phyloP scores from a whole-genome alignment of 176 grass and related monocot genomes.

The Oryza meridionalis region DNA sequence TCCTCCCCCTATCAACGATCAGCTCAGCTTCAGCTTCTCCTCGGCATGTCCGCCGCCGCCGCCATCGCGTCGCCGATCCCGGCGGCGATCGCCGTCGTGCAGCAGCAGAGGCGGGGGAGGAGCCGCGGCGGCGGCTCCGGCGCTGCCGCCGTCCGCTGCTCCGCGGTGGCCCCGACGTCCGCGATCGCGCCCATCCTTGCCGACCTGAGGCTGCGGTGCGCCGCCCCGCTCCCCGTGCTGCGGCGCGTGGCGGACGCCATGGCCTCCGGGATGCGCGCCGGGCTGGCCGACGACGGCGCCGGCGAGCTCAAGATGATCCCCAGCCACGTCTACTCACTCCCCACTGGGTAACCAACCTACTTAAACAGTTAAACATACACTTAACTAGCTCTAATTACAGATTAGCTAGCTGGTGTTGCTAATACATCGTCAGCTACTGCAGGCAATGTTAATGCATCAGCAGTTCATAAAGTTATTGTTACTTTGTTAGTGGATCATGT shows the following conservation, averaged over 20 bases:
- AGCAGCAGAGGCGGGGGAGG: no score
- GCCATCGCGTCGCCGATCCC: no score
- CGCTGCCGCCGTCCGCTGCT: conserved; percentile 29
- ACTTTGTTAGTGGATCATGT: background rate
- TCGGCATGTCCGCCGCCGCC: no score
- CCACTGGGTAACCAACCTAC: conserved; percentile 38
- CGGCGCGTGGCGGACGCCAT: conserved; percentile 45
- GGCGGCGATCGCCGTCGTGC: no score
- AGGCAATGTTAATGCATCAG: no score
- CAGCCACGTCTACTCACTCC: conserved; percentile 55
- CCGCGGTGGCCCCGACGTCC: background rate
- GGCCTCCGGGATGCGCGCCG: conserved; percentile 40
- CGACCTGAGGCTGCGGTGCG: conserved; percentile 44
- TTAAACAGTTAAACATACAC: background rate
- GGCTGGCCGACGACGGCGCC: conserved; percentile 29
- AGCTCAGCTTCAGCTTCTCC: no score
- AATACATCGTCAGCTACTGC: no score
- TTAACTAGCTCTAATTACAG: background rate
- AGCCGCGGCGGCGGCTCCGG: no score
- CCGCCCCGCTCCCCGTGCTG: conserved; percentile 47
- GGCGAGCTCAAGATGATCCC: conserved; percentile 60
- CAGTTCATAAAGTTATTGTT: no score
- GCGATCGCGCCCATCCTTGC: conserved; percentile 24
- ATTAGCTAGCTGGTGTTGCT: background rate
- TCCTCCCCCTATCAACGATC: no score